Conservation (phyloP, 805 yeast species). For the Wilhelminamyces savonicus region DNA sequence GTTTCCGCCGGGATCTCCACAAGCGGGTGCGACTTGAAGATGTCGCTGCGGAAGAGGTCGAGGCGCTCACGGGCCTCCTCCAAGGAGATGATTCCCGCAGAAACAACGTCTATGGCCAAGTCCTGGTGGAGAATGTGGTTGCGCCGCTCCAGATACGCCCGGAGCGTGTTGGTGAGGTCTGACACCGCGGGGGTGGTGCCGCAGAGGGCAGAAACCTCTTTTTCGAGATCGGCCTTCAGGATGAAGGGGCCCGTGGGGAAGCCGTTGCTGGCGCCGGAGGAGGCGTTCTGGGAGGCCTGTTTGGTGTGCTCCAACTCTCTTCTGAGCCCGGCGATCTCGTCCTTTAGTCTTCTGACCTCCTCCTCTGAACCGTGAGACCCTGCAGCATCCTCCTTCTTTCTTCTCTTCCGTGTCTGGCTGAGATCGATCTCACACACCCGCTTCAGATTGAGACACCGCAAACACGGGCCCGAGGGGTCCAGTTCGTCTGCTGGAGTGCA, state of each 20-base stretch:
- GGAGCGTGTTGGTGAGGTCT: constrained; percentile 40
- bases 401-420: constrained; percentile 49
- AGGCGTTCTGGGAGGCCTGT: constrained; percentile 2
- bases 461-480: constrained; percentile 61
- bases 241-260: constrained; percentile 16
- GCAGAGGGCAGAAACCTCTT: constrained; percentile 32
- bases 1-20: constrained; percentile 44
- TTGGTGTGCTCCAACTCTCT: constrained; percentile 8
- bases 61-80: constrained; percentile 57
- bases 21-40: constrained; percentile 50
- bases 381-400: constrained; percentile 26
- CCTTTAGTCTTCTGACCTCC: constrained; percentile 13
- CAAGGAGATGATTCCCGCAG: constrained; percentile 48
- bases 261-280: neutral
- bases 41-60: constrained; percentile 37
- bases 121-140: constrained; percentile 21
- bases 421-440: constrained; percentile 63
- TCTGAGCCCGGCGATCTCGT: constrained; percentile 12
- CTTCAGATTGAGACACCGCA: constrained; percentile 61
- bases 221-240: constrained; percentile 32
- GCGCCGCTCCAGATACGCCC: constrained; percentile 40
- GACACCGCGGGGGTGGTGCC: constrained; percentile 28
- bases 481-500: constrained; percentile 66
- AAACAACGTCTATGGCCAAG: constrained; percentile 42
- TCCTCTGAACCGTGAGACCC: constrained; percentile 10